Conservation (phyloP, 83 land plant species). For the Picea abies region DNA sequence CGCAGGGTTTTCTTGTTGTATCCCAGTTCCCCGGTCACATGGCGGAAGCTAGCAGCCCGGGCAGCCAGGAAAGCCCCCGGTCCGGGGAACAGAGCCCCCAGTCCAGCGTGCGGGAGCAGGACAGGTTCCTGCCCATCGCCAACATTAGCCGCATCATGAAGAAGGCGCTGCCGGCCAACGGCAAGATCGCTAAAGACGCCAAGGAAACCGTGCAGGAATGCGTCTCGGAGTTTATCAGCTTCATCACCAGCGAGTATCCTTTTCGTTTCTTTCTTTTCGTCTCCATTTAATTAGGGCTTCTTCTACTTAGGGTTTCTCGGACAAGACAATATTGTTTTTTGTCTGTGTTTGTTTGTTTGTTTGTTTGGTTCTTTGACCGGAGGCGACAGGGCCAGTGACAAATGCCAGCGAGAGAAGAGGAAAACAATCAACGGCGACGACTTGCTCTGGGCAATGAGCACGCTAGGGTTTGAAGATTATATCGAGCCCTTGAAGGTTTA, state of each 20-base stretch:
- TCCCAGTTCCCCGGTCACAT: not conserved
- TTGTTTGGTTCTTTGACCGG: not conserved
- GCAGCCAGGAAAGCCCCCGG: conserved; percentile 18
- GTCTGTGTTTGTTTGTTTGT: not conserved
- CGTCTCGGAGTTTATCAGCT: conserved; percentile 10
- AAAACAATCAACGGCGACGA: conserved; percentile 74
- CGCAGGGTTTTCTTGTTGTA: not conserved
- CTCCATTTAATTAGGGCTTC: not conserved
- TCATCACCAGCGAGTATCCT: conserved; percentile 25
- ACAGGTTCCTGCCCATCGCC: conserved; percentile 52
- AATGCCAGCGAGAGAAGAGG: conserved; percentile 66
- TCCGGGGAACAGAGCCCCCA: conserved; percentile 32
- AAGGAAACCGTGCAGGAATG: conserved; percentile 49
- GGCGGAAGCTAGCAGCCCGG: conserved; percentile 23
- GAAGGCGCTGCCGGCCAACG: conserved; percentile 2
- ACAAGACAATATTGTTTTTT: not conserved
- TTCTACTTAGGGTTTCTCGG: conserved; percentile 1
- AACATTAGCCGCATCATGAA: conserved; percentile 38
- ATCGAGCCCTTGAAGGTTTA: conserved; percentile 60
- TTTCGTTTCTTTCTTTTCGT: not conserved
- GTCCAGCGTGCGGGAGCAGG: conserved; percentile 46
- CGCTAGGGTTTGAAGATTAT: conserved; percentile 65
- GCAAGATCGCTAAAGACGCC: conserved; percentile 1
- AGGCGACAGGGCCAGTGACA: conserved; percentile 54
- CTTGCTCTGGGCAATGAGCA: conserved; percentile 71